Percentiles rank a stretch among this genome's conserved stretches.
Evolutionary conservation across 2,329 filamentous ascomycete genomes (phyloP).

Genomic region (Xylariaceae sp.): DNA sequence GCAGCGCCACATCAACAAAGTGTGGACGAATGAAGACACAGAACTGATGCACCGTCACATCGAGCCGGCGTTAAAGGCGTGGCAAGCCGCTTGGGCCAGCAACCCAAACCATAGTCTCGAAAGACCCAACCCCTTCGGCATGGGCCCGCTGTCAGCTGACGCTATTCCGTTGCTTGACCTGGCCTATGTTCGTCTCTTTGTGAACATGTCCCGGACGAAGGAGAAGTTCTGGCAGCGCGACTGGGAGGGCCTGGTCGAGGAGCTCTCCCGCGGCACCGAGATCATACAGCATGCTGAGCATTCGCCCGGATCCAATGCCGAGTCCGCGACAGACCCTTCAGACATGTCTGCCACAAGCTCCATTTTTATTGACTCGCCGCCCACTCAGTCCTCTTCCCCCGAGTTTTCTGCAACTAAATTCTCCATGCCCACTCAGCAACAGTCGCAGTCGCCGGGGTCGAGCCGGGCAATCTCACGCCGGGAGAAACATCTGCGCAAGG

Average conservation of each 20-base stretch:
- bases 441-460: slow-evolving; percentile 27
- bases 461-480: slow-evolving; percentile 58
- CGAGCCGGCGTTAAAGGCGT: slow-evolving; percentile 86
- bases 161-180: slow-evolving; percentile 87
- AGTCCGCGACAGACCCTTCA: slow-evolving; percentile 42
- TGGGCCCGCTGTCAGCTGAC: slow-evolving; percentile 79
- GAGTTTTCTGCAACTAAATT: slow-evolving; percentile 40
- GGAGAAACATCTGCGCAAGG: slow-evolving; percentile 83
- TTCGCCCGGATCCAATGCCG: slow-evolving; percentile 47
- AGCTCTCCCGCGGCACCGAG: slow-evolving; percentile 72
- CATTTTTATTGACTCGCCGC: slow-evolving; percentile 47
- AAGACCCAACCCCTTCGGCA: slow-evolving; percentile 75
- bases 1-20: slow-evolving; percentile 78
- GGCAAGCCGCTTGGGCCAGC: slow-evolving; percentile 87
- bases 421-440: slow-evolving; percentile 22
- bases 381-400: slow-evolving; percentile 46
- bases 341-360: slow-evolving; percentile 43
- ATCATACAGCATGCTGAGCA: slow-evolving; percentile 67
- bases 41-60: slow-evolving; percentile 96
- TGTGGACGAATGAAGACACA: slow-evolving; percentile 88
- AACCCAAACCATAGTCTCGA: slow-evolving; percentile 81
- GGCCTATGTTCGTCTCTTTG: slow-evolving; percentile 86
- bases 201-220: slow-evolving; percentile 87
- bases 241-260: slow-evolving; percentile 85
- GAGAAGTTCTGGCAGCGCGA: slow-evolving; percentile 93